Evolutionary conservation across 163 green algal genomes (phyloP).

Genomic region (Picocystis sp.): DNA sequence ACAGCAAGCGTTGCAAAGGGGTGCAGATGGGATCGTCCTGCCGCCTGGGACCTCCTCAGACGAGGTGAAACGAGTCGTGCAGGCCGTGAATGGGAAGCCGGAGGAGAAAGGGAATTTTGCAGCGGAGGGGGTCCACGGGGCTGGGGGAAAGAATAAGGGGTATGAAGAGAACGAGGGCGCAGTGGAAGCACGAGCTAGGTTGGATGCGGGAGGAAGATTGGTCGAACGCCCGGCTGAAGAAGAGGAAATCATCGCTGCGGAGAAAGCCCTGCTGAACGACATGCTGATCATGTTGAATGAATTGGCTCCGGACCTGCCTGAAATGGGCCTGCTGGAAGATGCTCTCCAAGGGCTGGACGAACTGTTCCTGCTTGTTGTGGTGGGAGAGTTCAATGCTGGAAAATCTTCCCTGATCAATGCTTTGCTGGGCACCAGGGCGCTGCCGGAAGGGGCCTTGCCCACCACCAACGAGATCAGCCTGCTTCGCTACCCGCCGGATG

Average conservation of each 20-base stretch:
- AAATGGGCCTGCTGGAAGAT: conserved; percentile 59
- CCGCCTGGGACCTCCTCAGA: too few relatives aligned
- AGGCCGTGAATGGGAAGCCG: too few relatives aligned
- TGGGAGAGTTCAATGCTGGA: conserved; percentile 87
- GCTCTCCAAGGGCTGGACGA: conserved; percentile 72
- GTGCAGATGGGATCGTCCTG: too few relatives aligned
- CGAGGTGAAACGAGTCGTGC: too few relatives aligned
- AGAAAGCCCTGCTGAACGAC: neutral
- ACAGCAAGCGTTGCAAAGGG: too few relatives aligned
- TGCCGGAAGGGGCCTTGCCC: conserved; percentile 68
- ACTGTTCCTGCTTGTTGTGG: conserved; percentile 84
- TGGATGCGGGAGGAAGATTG: too few relatives aligned
- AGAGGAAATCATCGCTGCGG: neutral
- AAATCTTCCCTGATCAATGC: conserved; percentile 62
- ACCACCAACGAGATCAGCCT: conserved; percentile 95
- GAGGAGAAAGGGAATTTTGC: too few relatives aligned
- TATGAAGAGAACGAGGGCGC: too few relatives aligned
- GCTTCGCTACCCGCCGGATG: conserved; percentile 41
- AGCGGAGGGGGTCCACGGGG: too few relatives aligned
- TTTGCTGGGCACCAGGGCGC: conserved; percentile 18
- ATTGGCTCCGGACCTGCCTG: conserved; percentile 34
- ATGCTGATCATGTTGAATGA: neutral
- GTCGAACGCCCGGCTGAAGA: too few relatives aligned
- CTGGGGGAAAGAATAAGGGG: too few relatives aligned
- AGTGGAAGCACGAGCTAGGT: too few relatives aligned